Evolutionary conservation across 2,329 filamentous ascomycete genomes (phyloP), one percentile per base, ranked within the genome.

Genomic region (Fusarium armeniacum): DNA sequence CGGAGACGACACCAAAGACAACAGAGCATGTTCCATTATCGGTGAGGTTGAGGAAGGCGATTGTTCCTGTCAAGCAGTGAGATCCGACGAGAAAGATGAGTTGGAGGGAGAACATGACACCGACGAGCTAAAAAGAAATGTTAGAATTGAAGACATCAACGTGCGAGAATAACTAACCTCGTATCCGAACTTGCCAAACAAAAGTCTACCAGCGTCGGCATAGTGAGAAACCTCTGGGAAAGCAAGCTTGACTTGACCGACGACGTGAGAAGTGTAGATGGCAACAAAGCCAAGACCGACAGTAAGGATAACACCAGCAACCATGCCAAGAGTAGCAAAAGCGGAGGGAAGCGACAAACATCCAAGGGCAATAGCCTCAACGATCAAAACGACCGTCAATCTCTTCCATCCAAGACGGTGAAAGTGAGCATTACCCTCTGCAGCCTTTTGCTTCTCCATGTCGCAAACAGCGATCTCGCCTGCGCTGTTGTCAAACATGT

Each of bases 1-100:
- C 83, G 4, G 82, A 83, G 26, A 84, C 78, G 45, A 83, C 78
- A 32, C 80, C 80, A 64, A 84, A 85, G 52, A 82, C 79, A 46
- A 85, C 72, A 22, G 81, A 81, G 77, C 83, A 85, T 18, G 78
- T 74, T 49, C 76, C 86, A 66, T 90, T 84, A 5, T 86, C 77
- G 6, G 89, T 89, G 53, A 93, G 82, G 52, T 84, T 88, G 71
- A 89, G 89, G 78, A 92, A 86, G 70, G 90, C 90, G 72, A 92
- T 90, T 33, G 85, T 86, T 69, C 92, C 92, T 0, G 90, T 91
- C 65, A 93, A 81, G 53, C 91, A 83, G 78, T 93, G 91, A n/a
- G 89, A 91, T 35, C 86, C 89, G 78, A 91, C 89, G 71, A 91
- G 85, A 79, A 93, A 91, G 58, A 90, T 80, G 40, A 93, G 81